Evolutionary conservation across 495 filamentous ascomycete genomes (phyloP).

Genomic region (Trichoderma virens): DNA sequence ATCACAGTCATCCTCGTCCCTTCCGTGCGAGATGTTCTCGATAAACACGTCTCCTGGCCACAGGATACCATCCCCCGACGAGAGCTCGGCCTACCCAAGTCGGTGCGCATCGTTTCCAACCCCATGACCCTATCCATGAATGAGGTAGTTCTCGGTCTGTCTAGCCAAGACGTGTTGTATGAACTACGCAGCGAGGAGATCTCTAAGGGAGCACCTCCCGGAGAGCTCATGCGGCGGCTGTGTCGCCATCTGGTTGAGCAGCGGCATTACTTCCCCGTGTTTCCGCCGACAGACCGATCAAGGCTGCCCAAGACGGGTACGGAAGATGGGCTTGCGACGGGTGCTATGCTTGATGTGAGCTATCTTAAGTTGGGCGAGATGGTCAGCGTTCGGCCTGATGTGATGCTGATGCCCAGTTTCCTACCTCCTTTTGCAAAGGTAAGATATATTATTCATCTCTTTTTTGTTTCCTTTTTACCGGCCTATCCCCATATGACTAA

Average conservation of each 20-base stretch:
- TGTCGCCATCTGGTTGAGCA: conserved; percentile 75
- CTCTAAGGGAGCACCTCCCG: conserved; percentile 15
- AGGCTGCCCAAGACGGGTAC: conserved; percentile 56
- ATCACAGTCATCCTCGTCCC: conserved; percentile 79
- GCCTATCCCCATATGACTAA: conserved; percentile 10
- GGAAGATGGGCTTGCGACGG: conserved; percentile 52
- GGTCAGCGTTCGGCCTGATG: conserved; percentile 74
- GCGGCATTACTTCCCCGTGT: conserved; percentile 82
- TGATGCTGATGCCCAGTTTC: conserved; percentile 75
- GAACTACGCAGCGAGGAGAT: conserved; percentile 75
- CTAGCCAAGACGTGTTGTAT: conserved; percentile 73
- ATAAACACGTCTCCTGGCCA: conserved; percentile 80
- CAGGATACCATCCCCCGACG: conserved; percentile 71
- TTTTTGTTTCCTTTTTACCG: neutral
- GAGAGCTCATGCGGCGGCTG: conserved; percentile 54
- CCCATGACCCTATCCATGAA: conserved; percentile 81
- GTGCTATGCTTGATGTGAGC: conserved; percentile 68
- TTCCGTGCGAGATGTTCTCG: conserved; percentile 75
- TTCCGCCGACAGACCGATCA: conserved; percentile 63
- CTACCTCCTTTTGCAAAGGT: conserved; percentile 84
- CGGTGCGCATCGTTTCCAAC: conserved; percentile 72
- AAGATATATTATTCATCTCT: conserved; percentile 20
- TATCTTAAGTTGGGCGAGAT: conserved; percentile 89
- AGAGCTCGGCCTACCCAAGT: conserved; percentile 64
- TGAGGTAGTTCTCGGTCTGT: conserved; percentile 71